Evolutionary conservation across 2,329 filamentous ascomycete species (phyloP).

Genomic region (Hypoxylon sp.): DNA sequence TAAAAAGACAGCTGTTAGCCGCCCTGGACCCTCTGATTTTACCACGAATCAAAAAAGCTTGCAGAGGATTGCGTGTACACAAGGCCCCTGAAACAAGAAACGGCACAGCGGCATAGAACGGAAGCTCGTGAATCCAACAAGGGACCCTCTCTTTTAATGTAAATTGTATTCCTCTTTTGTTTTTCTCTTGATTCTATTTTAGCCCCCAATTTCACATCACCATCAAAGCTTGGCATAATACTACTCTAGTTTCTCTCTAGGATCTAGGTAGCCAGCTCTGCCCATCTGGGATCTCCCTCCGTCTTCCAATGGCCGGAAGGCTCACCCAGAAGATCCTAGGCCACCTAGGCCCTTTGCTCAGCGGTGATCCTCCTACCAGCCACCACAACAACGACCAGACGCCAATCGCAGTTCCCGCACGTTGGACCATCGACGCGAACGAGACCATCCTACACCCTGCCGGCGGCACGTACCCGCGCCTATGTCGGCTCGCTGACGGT

Average conservation of each 20-base stretch:
- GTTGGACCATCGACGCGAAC: conserved; percentile 50
- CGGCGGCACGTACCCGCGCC: conserved; percentile 60
- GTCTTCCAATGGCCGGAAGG: conserved; percentile 30
- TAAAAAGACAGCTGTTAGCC: not conserved
- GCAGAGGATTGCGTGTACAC: conserved; percentile 37
- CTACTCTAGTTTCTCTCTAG: conserved; percentile 9
- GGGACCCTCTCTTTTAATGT: not conserved
- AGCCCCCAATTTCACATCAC: not conserved
- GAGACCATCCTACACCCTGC: conserved; percentile 56
- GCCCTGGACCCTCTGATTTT: conserved; percentile 9
- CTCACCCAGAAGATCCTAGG: conserved; percentile 40
- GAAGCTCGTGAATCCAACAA: conserved; percentile 1
- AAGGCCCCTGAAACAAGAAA: conserved; percentile 2
- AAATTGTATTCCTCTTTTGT: not conserved
- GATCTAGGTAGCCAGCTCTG: conserved; percentile 17
- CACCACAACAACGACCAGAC: not conserved
- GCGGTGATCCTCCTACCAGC: conserved; percentile 10
- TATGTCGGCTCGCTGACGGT: conserved; percentile 58
- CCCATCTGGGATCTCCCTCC: conserved; percentile 5
- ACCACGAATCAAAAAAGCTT: conserved; percentile 17
- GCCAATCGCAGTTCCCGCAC: conserved; percentile 3
- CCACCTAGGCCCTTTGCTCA: conserved; percentile 30
- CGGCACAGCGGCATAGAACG: not conserved
- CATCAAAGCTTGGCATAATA: not conserved
- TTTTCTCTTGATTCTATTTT: not conserved